Evolutionary conservation across 768 basidiomycete species (phyloP), one percentile per base, ranked within the genome.

Genomic region (Pholiota conissans): DNA sequence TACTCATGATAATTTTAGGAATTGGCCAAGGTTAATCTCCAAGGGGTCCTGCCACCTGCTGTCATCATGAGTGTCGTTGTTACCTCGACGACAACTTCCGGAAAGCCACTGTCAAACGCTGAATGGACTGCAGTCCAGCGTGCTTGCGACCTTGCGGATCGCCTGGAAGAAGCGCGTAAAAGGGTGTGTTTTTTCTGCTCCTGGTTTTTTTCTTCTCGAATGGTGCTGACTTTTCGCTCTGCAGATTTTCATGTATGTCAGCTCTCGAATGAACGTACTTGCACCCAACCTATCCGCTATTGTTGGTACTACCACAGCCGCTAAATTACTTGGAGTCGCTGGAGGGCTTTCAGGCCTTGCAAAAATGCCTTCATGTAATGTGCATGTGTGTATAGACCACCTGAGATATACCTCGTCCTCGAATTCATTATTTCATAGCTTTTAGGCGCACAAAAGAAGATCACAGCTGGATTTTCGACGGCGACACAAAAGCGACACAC

Each of bases 241-340:
- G 14, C 5, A 95, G 91, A 99, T 98, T 66, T 96, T 98, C 76
- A 89, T 91, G 81, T 99, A 98, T 83, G 97, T 99, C 73, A 96
- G 95, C 80, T 96, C 93, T 66, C 85, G 97, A 78, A 98, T 99
- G 93, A 93, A 93, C 77, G 85, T 94, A 56, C 89, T 99, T 69
- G 96, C 97, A 65, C 97, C 97, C 68, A 99, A 99, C 74, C 85
- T 99, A 70, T 96, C 95, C 67, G 90, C 92, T 73, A 97, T 99
- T 75, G 93, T 98, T 77, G 96, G 97, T 73, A 97, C 97, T 57
- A 94, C 91, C 66, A 96, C 95, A 80, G 97, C 97, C 54, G 97
- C 97, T 47, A 99, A 99, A 79, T 76, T 99, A 52, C 86, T 99
- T 37, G 97, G 97, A 70, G 93, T 98, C 52, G 95, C 97, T 37